Conservation (phyloP, 257 asterid species). For the Coffea canephora region DNA sequence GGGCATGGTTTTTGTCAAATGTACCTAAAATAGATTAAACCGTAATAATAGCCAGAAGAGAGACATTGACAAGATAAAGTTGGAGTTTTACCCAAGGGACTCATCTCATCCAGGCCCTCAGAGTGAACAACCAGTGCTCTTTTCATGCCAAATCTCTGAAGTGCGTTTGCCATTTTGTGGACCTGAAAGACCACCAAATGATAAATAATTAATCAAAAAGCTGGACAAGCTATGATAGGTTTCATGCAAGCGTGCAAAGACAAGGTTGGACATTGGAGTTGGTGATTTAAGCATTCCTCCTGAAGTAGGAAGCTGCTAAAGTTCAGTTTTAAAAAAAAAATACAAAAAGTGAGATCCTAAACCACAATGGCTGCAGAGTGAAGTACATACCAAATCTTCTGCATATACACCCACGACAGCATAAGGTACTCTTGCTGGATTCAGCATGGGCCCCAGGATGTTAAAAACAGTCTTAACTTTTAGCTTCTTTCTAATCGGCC, state of each 20-base stretch:
- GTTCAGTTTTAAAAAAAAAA: too few species aligned
- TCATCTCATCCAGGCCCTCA: constrained; percentile 82
- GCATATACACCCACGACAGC: constrained; percentile 80
- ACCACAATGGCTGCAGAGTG: not conserved
- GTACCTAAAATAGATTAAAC: not conserved
- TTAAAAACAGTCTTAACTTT: constrained; percentile 76
- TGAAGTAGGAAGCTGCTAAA: not conserved
- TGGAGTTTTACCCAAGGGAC: constrained; percentile 74
- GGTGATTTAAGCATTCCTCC: not conserved
- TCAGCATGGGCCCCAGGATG: constrained; percentile 77
- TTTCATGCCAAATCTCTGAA: constrained; percentile 73
- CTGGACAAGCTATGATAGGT: not conserved
- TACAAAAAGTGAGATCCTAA: not conserved
- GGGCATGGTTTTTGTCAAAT: not conserved
- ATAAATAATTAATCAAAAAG: not conserved
- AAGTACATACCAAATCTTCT: constrained; percentile 55
- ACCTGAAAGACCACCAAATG: constrained; percentile 34
- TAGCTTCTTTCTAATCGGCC: constrained; percentile 76
- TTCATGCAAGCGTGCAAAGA: not conserved
- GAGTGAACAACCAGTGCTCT: constrained; percentile 82
- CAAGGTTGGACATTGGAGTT: not conserved
- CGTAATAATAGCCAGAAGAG: not conserved
- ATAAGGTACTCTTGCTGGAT: constrained; percentile 73
- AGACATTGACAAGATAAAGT: not conserved
- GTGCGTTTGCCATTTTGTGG: constrained; percentile 72